Percentiles rank a stretch among this genome's conserved stretches.
Evolutionary conservation across 495 filamentous ascomycete species (phyloP).

Genomic region (Pseudoneurospora amorphoporcata): DNA sequence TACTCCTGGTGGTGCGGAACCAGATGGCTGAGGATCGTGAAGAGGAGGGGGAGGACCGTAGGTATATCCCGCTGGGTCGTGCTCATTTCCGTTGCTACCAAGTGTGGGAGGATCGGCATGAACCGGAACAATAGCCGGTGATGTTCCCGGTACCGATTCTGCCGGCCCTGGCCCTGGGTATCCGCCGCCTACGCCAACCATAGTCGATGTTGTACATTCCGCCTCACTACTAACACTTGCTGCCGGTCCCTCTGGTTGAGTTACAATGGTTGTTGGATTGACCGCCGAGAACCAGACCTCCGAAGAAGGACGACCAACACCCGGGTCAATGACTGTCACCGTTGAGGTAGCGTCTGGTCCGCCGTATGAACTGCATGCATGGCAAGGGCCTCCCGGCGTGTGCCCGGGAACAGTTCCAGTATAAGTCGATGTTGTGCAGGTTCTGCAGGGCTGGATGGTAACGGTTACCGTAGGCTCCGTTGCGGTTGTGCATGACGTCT

Average conservation of each 20-base stretch:
- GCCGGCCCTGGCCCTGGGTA: neutral
- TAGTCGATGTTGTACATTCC: neutral
- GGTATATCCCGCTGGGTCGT: neutral
- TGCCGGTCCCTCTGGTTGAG: neutral
- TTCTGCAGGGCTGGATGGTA: conserved; percentile 20
- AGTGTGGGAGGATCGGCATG: neutral
- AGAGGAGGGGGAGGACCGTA: neutral
- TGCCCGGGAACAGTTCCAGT: conserved; percentile 22
- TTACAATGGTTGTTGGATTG: neutral
- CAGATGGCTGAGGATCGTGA: neutral
- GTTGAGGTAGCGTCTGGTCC: neutral
- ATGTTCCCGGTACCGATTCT: neutral
- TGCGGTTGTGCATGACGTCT: conserved; percentile 17
- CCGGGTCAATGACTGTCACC: neutral
- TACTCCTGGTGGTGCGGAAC: neutral
- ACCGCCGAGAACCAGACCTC: neutral
- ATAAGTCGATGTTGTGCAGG: conserved; percentile 17
- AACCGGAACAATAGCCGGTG: neutral
- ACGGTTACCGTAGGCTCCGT: conserved; percentile 17
- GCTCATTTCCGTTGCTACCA: neutral
- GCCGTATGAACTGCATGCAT: conserved; percentile 15
- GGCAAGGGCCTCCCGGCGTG: conserved; percentile 19
- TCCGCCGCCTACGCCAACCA: neutral
- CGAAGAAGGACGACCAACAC: neutral
- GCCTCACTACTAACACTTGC: neutral